Evolutionary conservation across 352 stramenopile genomes (phyloP), one percentile per base, ranked within the genome.

Genomic region (Phytophthora pisi): DNA sequence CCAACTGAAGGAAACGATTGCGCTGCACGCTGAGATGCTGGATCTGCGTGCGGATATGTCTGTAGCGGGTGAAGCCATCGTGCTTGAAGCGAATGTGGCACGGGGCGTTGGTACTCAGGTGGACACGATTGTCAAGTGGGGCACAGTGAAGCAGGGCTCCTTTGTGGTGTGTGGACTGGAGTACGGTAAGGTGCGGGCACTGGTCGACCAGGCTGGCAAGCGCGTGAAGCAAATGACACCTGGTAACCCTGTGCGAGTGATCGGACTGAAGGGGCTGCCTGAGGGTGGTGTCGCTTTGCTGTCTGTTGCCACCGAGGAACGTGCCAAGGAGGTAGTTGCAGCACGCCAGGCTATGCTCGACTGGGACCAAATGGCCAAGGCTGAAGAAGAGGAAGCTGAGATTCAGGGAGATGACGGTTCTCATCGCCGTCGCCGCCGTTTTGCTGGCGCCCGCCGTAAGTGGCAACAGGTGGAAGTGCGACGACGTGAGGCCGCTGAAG

Each of bases 91-190:
- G 7, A 93, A 91, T 52, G 80, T 99, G n/a, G 90, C 98, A 67
- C 90, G 91, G 42, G 97, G 88, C 16, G 84, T 99, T 4, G 97
- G 97, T 55, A 96, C 93, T 45, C 91, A 99, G 51, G 93, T 98
- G 24, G 98, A 98, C 51, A 88, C 91, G 26, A 91, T 99, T 53
- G 93, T 99, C 38, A 97, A 99, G 75, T 98, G 97, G 80, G 98
- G 98, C 57, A 98, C 95, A n/a, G 78, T 99, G 42, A 86, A 89
- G 56, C 88, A 97, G 45, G 97, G 98, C 20, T 89, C 98, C 47
- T 86, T 94, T 56, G 98, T 99, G 55, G 94, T 99, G 10, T 98
- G 96, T 18, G 97, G 97, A 38, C 79, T 97, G 59, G 91, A 98
- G 50, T 98, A 95, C 67, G 96, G 96, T 57, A 98, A 98, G 74